phyloP scores from a whole-genome alignment of 2,329 filamentous ascomycete species.

The Talaromyces pinophilus region DNA sequence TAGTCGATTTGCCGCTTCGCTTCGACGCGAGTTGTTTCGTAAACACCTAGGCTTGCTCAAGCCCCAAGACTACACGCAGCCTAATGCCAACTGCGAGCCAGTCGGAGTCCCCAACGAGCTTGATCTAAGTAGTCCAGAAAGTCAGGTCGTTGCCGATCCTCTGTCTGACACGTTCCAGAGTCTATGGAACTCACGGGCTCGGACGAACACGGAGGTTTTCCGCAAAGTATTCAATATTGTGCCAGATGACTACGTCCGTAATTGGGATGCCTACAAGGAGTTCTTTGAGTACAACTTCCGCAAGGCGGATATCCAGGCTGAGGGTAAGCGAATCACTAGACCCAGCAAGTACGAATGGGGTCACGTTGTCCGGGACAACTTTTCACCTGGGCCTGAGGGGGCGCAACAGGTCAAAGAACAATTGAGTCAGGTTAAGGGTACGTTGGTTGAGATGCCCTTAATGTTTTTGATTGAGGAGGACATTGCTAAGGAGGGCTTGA shows the following conservation, averaged over 20 bases:
- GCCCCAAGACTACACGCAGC: conserved; percentile 67
- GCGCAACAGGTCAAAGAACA: conserved; percentile 71
- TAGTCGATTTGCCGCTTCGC: conserved; percentile 76
- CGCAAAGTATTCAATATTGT: conserved; percentile 64
- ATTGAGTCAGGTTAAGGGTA: conserved; percentile 67
- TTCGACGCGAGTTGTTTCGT: conserved; percentile 81
- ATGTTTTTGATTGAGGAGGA: conserved; percentile 83
- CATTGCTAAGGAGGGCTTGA: conserved; percentile 78
- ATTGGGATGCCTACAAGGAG: conserved; percentile 63
- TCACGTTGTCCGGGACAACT: conserved; percentile 80
- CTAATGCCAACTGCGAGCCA: conserved; percentile 59
- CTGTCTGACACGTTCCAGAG: conserved; percentile 57
- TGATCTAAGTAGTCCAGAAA: conserved; percentile 55
- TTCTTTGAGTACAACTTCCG: conserved; percentile 64
- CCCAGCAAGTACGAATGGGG: conserved; percentile 71
- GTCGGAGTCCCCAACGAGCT: conserved; percentile 58
- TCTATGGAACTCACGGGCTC: conserved; percentile 60
- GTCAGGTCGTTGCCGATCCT: conserved; percentile 58
- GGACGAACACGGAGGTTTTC: conserved; percentile 62
- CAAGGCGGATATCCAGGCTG: conserved; percentile 43
- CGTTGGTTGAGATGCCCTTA: conserved; percentile 85
- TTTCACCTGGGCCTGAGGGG: conserved; percentile 63
- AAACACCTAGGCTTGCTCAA: conserved; percentile 84
- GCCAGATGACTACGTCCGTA: conserved; percentile 59
- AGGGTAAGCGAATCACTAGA: conserved; percentile 45